Evolutionary conservation across 805 yeast genomes (phyloP).

Genomic region (Wickerhamomyces tratensis): DNA sequence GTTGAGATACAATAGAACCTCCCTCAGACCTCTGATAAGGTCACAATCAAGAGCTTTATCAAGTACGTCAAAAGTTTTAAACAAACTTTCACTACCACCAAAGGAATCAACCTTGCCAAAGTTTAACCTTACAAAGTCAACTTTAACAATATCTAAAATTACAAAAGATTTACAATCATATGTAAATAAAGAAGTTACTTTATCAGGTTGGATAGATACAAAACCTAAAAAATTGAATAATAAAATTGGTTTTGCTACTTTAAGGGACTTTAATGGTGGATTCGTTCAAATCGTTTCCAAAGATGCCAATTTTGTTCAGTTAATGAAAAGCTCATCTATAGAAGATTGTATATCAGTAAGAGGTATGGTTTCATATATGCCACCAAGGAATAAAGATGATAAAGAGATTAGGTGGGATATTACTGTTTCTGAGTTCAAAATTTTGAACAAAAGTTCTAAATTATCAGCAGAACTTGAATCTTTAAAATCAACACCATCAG

Average conservation of each 20-base stretch:
- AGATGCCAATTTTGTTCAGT: conserved; percentile 26
- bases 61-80: no score
- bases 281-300: conserved; percentile 43
- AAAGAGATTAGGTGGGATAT: conserved; percentile 43
- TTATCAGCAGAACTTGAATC: conserved; percentile 62
- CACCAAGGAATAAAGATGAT: conserved; percentile 10
- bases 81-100: background rate
- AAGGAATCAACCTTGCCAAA: background rate
- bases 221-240: conserved; percentile 66
- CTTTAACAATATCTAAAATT: conserved; percentile 11
- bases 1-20: no score
- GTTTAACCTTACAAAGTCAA: conserved; percentile 15
- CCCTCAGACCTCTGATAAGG: no score
- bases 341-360: conserved; percentile 69
- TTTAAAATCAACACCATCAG: conserved; percentile 41
- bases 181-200: conserved; percentile 25
- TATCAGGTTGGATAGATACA: conserved; percentile 81
- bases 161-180: background rate
- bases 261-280: conserved; percentile 69
- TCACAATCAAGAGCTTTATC: no score
- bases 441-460: conserved; percentile 53
- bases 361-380: conserved; percentile 38
- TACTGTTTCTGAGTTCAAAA: conserved; percentile 36
- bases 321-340: conserved; percentile 38
- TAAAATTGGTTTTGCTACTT: conserved; percentile 54